Conservation (phyloP, 2,329 filamentous ascomycete species). For the Fusarium sp. region DNA sequence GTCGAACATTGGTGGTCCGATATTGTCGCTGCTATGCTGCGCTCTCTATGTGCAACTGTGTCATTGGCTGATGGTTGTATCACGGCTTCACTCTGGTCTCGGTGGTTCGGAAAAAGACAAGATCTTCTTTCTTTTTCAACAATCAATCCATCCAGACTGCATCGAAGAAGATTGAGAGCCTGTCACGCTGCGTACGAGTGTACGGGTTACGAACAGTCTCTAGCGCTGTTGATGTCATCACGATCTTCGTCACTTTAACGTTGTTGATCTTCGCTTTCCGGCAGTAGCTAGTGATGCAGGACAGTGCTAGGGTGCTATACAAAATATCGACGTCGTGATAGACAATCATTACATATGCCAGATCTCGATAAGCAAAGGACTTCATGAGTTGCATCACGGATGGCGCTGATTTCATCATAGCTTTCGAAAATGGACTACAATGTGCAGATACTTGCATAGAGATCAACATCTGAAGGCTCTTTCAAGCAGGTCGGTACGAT, state of each 20-base stretch:
- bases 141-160: not conserved
- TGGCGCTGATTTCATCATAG: conserved; percentile 13
- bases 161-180: not conserved
- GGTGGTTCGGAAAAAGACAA: not conserved
- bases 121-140: not conserved
- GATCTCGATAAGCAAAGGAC: conserved; percentile 11
- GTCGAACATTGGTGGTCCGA: not conserved
- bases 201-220: not conserved
- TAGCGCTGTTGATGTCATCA: not conserved
- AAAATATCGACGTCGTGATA: not conserved
- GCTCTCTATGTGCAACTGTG: not conserved
- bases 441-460: conserved; percentile 1
- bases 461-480: conserved; percentile 19
- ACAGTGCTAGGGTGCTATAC: not conserved
- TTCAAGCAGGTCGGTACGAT: conserved; percentile 17
- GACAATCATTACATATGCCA: not conserved
- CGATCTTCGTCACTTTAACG: not conserved
- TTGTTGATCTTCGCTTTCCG: not conserved
- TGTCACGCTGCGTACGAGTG: not conserved
- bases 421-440: not conserved
- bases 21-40: not conserved
- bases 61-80: not conserved
- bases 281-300: not conserved
- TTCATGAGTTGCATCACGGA: conserved; percentile 28
- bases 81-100: not conserved